phyloP scores from a whole-genome alignment of 148 eudicot species.

The Camellia lanceoleosa region DNA sequence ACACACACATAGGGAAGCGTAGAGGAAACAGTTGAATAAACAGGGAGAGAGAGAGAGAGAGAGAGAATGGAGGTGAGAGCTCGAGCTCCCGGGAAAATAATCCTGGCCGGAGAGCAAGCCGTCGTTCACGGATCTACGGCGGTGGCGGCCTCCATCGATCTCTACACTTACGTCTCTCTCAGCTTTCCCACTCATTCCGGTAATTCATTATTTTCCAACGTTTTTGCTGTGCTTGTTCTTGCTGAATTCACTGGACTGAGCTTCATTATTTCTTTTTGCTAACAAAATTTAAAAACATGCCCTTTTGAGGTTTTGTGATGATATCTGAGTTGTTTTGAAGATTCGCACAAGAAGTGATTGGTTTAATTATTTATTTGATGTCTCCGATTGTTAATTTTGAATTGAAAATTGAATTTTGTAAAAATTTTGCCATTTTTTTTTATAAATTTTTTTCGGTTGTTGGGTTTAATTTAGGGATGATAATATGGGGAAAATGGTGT shows the following conservation, averaged over 20 bases:
- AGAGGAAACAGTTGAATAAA: neutral
- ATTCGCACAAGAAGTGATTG: neutral
- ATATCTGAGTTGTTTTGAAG: neutral
- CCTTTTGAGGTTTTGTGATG: neutral
- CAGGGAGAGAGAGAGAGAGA: neutral
- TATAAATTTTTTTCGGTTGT: neutral
- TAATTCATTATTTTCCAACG: slow-evolving; percentile 8
- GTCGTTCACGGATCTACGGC: slow-evolving; percentile 94
- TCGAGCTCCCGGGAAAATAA: slow-evolving; percentile 94
- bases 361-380: neutral
- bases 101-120: slow-evolving; percentile 94
- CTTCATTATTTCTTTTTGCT: neutral
- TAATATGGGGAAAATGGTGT: neutral
- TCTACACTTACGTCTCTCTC: slow-evolving; percentile 68
- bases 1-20: neutral
- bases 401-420: neutral
- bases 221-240: neutral
- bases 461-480: neutral
- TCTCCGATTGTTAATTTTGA: neutral
- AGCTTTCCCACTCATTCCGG: slow-evolving; percentile 47
- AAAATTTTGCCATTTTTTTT: neutral
- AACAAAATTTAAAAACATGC: no score
- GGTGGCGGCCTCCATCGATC: slow-evolving; percentile 84
- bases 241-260: neutral
- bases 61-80: slow-evolving; percentile 66